Percentiles rank a stretch among this genome's conserved stretches.
Conservation (phyloP, 192 early-diverging fungal genomes). For the Gaertneriomyces sp. region DNA sequence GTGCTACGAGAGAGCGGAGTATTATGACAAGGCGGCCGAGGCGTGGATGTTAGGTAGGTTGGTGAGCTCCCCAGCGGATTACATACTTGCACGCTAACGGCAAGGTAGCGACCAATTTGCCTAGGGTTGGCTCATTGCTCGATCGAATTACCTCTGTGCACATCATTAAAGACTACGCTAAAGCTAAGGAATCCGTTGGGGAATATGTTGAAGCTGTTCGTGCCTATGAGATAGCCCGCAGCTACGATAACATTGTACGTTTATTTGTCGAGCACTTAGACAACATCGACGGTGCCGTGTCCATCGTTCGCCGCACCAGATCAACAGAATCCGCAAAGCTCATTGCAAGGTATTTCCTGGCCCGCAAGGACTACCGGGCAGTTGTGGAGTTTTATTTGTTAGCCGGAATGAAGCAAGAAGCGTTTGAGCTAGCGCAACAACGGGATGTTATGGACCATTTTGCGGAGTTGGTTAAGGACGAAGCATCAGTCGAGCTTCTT, state of each 20-base stretch:
- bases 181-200: conserved; percentile 41
- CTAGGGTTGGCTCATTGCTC: conserved; percentile 37
- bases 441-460: conserved; percentile 55
- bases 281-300: conserved; percentile 41
- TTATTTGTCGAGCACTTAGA: conserved; percentile 48
- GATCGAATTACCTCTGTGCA: conserved; percentile 38
- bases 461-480: conserved; percentile 46
- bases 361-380: conserved; percentile 42
- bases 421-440: conserved; percentile 56
- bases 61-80: neutral
- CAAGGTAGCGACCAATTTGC: conserved; percentile 41
- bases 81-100: neutral
- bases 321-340: conserved; percentile 49
- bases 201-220: conserved; percentile 45
- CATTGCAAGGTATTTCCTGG: conserved; percentile 48
- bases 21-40: conserved; percentile 53
- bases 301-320: conserved; percentile 47
- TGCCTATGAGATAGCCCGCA: conserved; percentile 52
- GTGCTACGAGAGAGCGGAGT: conserved; percentile 41
- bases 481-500: conserved; percentile 37
- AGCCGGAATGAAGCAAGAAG: conserved; percentile 54
- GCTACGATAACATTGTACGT: conserved; percentile 48
- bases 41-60: conserved; percentile 47
- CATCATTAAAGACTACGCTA: conserved; percentile 48
- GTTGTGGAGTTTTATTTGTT: conserved; percentile 57